These are phyloP conservation scores for Abortiporus biennis DNA, from an alignment of 1,284 basidiomycete genomes.

Conservation along the genomic window DNA sequence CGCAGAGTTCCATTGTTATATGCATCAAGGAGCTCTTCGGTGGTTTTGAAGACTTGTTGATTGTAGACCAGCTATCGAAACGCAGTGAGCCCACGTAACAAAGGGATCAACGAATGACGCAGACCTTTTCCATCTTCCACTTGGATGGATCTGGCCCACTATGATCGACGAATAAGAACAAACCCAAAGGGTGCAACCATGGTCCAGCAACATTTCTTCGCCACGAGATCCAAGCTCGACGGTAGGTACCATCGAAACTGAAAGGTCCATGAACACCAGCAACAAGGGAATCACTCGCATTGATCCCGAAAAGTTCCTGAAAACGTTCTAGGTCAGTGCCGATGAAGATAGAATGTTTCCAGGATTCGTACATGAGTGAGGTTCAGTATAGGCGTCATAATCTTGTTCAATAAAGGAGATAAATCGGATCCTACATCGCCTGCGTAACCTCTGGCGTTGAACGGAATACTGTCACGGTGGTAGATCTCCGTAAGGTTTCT, in stretches of 20 bases:
- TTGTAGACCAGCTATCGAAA: constrained; percentile 47
- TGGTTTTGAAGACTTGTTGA: constrained; percentile 43
- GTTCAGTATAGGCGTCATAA: constrained; percentile 28
- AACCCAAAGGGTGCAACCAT: constrained; percentile 48
- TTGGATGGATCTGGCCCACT: constrained; percentile 45
- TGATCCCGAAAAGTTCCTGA: constrained; percentile 7
- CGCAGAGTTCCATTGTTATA: constrained; percentile 48
- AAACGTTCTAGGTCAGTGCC: constrained; percentile 23
- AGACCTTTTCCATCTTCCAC: constrained; percentile 47
- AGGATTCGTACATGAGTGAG: constrained; percentile 31
- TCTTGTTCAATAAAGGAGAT: constrained; percentile 23
- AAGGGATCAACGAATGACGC: not conserved
- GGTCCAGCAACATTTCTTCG: constrained; percentile 41
- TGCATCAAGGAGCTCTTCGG: constrained; percentile 44
- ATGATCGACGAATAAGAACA: constrained; percentile 53
- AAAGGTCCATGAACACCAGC: constrained; percentile 41
- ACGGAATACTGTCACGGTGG: constrained; percentile 42
- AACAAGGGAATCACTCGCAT: constrained; percentile 46
- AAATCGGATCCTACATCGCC: constrained; percentile 25
- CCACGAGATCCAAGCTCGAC: constrained; percentile 47
- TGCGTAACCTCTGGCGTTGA: constrained; percentile 41
- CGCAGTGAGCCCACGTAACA: not conserved
- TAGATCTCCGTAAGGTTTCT: constrained; percentile 42
- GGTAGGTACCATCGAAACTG: constrained; percentile 55
- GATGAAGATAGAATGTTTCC: constrained; percentile 27